A percentile compares a stretch with the other conserved stretches of the same genome.
These are phyloP conservation scores for Myriosclerotinia duriaeana DNA, from an alignment of 2,329 filamentous ascomycete genomes.

Conservation along the genomic window DNA sequence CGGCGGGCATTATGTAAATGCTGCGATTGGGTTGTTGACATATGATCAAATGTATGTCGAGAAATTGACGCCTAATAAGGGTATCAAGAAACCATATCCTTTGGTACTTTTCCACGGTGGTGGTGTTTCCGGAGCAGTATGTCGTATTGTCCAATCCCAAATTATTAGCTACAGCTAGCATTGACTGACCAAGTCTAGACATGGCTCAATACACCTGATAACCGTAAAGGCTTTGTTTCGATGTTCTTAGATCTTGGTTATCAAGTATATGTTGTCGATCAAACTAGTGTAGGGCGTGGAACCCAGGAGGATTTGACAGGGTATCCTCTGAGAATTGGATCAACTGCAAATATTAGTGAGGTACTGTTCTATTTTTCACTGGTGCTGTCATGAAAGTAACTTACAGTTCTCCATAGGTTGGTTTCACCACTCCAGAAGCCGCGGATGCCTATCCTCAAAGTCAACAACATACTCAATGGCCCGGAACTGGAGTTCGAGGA, in stretches of 20 bases:
- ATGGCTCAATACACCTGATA: constrained; percentile 49
- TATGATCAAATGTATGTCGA: constrained; percentile 53
- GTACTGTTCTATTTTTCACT: neutral
- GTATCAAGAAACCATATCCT: constrained; percentile 25
- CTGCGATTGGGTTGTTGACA: constrained; percentile 26
- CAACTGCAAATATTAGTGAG: constrained; percentile 27
- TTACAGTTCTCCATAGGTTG: neutral
- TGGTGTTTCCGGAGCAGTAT: constrained; percentile 28
- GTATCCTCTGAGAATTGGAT: constrained; percentile 32
- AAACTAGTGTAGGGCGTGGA: constrained; percentile 30
- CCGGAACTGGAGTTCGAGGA: constrained; percentile 40
- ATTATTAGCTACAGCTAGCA: neutral
- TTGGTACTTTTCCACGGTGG: constrained; percentile 30
- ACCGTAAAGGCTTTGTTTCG: constrained; percentile 48
- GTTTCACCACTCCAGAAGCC: constrained; percentile 18
- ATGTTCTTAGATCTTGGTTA: constrained; percentile 48
- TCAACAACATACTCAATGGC: constrained; percentile 44
- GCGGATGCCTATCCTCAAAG: constrained; percentile 25
- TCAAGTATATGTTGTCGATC: constrained; percentile 44
- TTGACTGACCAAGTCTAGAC: constrained; percentile 34
- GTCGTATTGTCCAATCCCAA: neutral
- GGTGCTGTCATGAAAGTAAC: neutral
- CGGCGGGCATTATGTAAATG: constrained; percentile 29
- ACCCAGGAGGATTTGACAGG: constrained; percentile 30
- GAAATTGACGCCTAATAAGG: constrained; percentile 42